phyloP scores from a whole-genome alignment of 2,329 filamentous ascomycete genomes.

The Plectosphaerella plurivora region DNA sequence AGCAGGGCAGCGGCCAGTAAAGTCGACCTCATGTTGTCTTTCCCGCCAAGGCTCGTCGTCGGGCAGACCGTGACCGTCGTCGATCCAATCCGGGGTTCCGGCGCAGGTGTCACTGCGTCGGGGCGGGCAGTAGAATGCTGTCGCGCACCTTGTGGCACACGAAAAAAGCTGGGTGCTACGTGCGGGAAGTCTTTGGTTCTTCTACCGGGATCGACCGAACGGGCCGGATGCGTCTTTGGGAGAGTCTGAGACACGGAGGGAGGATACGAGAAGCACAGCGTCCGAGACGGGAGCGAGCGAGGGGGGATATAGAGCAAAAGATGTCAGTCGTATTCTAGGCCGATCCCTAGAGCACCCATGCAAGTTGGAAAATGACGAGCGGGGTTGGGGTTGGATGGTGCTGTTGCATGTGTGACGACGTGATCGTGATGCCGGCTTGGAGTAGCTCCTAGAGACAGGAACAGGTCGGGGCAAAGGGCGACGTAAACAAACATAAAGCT shows the following conservation, averaged over 20 bases:
- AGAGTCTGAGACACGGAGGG: not conserved
- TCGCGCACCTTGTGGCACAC: not conserved
- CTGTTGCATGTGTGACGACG: too few species aligned
- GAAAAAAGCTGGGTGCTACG: not conserved
- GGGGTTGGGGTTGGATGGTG: too few species aligned
- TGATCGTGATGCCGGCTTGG: too few species aligned
- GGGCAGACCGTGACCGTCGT: not conserved
- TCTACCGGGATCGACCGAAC: not conserved
- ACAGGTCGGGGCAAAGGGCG: too few species aligned
- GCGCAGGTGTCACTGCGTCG: not conserved
- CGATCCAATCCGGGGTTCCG: not conserved
- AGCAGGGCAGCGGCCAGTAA: conserved; percentile 24
- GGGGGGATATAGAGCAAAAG: not conserved
- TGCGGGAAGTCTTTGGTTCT: not conserved
- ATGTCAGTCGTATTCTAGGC: not conserved
- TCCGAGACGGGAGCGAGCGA: not conserved
- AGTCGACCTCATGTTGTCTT: conserved; percentile 27
- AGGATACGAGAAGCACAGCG: not conserved
- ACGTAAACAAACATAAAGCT: too few species aligned
- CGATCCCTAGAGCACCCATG: too few species aligned
- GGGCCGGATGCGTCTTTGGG: not conserved
- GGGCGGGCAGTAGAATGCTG: not conserved
- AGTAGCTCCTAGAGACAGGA: too few species aligned
- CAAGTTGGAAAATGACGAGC: too few species aligned
- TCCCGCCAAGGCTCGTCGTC: not conserved